These are phyloP conservation scores for Mrakiaceae sp. DNA, from an alignment of 1,284 basidiomycete species.

Conservation along the genomic window DNA sequence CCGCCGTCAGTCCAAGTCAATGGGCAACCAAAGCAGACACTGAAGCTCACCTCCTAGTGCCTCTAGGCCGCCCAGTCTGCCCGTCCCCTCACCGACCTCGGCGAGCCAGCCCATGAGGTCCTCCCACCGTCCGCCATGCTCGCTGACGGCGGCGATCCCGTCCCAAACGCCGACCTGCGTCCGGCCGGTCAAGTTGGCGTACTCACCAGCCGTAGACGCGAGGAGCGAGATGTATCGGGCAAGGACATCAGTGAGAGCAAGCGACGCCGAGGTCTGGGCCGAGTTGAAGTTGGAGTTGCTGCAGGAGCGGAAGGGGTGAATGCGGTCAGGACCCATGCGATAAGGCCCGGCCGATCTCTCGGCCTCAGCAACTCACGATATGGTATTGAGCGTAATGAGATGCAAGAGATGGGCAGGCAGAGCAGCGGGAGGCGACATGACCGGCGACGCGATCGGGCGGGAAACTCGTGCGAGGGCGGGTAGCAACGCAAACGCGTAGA, in stretches of 20 bases:
- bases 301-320: neutral
- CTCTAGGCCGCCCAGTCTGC: too few species aligned
- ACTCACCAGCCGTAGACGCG: constrained; percentile 1
- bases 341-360: neutral
- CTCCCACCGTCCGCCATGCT: constrained; percentile 1
- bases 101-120: constrained; percentile 1
- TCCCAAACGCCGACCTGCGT: constrained; percentile 7
- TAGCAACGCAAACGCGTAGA: too few species aligned
- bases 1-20: too few species aligned
- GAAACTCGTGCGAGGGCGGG: too few species aligned
- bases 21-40: too few species aligned
- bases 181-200: constrained; percentile 6
- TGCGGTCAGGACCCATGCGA: neutral
- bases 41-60: too few species aligned
- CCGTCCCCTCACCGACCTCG: neutral
- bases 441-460: too few species aligned
- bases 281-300: constrained; percentile 13
- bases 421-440: neutral
- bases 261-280: constrained; percentile 11
- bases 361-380: neutral
- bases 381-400: constrained; percentile 9
- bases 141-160: constrained; percentile 4
- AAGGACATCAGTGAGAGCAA: constrained; percentile 16
- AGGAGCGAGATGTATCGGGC: constrained; percentile 9
- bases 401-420: constrained; percentile 14